phyloP scores from a whole-genome alignment of 495 filamentous ascomycete species.

The Hypoxylon fragiforme region DNA sequence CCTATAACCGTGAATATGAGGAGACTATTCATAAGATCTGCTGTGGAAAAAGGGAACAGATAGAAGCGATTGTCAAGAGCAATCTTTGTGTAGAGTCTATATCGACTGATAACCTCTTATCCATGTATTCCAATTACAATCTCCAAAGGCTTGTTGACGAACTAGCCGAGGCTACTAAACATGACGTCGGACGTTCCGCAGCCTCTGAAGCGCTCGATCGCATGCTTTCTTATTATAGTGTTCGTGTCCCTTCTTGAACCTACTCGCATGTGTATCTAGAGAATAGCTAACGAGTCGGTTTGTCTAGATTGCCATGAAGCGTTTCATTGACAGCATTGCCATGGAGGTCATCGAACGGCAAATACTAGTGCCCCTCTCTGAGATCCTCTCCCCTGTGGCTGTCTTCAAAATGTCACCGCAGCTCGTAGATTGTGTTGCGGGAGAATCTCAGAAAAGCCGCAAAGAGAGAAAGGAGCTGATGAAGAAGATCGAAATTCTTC shows the following conservation, averaged over 20 bases:
- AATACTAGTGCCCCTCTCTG: conserved; percentile 51
- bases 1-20: conserved; percentile 60
- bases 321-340: conserved; percentile 65
- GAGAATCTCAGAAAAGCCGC: conserved; percentile 56
- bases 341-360: conserved; percentile 62
- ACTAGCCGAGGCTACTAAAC: conserved; percentile 33
- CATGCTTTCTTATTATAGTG: conserved; percentile 58
- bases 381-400: conserved; percentile 41
- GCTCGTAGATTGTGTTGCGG: conserved; percentile 57
- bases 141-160: conserved; percentile 33
- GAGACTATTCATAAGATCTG: conserved; percentile 49
- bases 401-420: conserved; percentile 30
- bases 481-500: conserved; percentile 55
- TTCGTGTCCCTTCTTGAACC: conserved; percentile 27
- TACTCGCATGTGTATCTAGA: conserved; percentile 4
- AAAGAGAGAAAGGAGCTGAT: conserved; percentile 53
- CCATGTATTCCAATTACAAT: conserved; percentile 8
- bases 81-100: too few relatives aligned
- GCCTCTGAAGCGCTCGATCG: conserved; percentile 52
- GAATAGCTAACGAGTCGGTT: conserved; percentile 15
- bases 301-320: conserved; percentile 60
- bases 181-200: conserved; percentile 46
- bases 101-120: neutral
- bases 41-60: too few relatives aligned
- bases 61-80: conserved; percentile 28